These are phyloP conservation scores for Coffea canephora DNA, from an alignment of 257 asterid species.

Conservation along the genomic window DNA sequence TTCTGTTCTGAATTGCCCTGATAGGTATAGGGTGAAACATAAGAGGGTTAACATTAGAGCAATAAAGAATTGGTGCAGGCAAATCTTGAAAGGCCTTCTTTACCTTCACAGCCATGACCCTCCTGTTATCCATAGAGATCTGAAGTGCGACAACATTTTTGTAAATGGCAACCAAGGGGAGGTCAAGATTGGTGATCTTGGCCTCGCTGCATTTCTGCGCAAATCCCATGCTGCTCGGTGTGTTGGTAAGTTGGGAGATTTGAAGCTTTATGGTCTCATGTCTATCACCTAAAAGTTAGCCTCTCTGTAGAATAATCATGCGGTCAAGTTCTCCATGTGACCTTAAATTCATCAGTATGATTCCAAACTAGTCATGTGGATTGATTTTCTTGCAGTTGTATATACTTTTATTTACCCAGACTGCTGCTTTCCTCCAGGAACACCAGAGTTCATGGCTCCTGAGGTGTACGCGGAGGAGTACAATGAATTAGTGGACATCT, in stretches of 20 bases:
- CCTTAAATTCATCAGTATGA: neutral
- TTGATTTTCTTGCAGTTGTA: neutral
- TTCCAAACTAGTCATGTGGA: too few species aligned
- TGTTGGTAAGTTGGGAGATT: slow-evolving; percentile 53
- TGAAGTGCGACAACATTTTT: slow-evolving; percentile 54
- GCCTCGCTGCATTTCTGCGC: slow-evolving; percentile 49
- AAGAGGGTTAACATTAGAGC: slow-evolving; percentile 54
- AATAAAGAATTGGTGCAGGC: slow-evolving; percentile 54
- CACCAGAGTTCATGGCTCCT: slow-evolving; percentile 61
- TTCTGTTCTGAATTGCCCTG: neutral
- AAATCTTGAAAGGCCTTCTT: slow-evolving; percentile 48
- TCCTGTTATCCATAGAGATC: slow-evolving; percentile 89
- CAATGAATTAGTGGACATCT: slow-evolving; percentile 52
- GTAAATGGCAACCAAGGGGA: slow-evolving; percentile 57
- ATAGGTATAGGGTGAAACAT: slow-evolving; percentile 48
- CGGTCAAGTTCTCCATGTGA: neutral
- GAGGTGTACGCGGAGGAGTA: slow-evolving; percentile 56
- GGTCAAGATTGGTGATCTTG: slow-evolving; percentile 57
- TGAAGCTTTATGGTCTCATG: neutral
- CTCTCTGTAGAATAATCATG: neutral
- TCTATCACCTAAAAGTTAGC: neutral
- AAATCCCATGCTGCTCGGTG: slow-evolving; percentile 56
- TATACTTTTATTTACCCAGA: neutral
- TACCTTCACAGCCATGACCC: slow-evolving; percentile 65
- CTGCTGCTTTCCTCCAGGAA: slow-evolving; percentile 29